These are phyloP conservation scores for Marchantia paleacea DNA, from an alignment of 225 moss, liverwort and hornwort species.

Conservation along the genomic window DNA sequence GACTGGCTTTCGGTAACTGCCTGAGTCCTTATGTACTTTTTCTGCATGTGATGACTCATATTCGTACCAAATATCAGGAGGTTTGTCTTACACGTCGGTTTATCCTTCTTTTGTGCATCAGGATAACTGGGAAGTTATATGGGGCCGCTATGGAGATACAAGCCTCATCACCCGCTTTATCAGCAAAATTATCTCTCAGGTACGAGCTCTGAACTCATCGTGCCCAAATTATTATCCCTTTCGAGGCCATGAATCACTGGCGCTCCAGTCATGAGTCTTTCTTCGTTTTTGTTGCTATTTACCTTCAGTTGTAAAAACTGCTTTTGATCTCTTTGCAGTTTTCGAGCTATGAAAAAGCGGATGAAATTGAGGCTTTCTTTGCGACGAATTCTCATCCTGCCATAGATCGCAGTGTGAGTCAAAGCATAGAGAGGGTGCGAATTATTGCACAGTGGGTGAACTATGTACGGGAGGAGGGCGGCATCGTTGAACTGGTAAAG, in stretches of 20 bases:
- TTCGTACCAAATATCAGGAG: slow-evolving; percentile 1
- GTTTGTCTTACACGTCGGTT: background rate
- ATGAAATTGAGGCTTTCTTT: slow-evolving; percentile 68
- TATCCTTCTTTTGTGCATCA: slow-evolving; percentile 8
- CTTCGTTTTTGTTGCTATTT: background rate
- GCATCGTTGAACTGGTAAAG: slow-evolving; percentile 47
- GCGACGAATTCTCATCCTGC: slow-evolving; percentile 58
- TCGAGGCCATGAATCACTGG: background rate
- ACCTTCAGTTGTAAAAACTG: background rate
- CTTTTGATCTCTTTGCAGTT: slow-evolving; percentile 38
- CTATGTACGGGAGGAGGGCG: slow-evolving; percentile 57
- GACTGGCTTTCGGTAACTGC: slow-evolving; percentile 58
- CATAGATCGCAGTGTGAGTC: slow-evolving; percentile 62
- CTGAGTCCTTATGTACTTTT: background rate
- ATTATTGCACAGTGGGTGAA: slow-evolving; percentile 62
- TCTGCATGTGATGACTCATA: background rate
- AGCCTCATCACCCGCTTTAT: slow-evolving; percentile 62
- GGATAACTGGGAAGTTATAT: slow-evolving; percentile 66
- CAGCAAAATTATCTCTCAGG: slow-evolving; percentile 65
- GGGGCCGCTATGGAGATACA: slow-evolving; percentile 61
- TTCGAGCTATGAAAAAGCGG: slow-evolving; percentile 60
- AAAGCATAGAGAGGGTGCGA: slow-evolving; percentile 67
- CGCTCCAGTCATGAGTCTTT: no score
- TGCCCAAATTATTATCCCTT: background rate
- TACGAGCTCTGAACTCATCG: slow-evolving; percentile 6